phyloP scores from a whole-genome alignment of 257 asterid genomes.

The Lithospermum erythrorhizon region DNA sequence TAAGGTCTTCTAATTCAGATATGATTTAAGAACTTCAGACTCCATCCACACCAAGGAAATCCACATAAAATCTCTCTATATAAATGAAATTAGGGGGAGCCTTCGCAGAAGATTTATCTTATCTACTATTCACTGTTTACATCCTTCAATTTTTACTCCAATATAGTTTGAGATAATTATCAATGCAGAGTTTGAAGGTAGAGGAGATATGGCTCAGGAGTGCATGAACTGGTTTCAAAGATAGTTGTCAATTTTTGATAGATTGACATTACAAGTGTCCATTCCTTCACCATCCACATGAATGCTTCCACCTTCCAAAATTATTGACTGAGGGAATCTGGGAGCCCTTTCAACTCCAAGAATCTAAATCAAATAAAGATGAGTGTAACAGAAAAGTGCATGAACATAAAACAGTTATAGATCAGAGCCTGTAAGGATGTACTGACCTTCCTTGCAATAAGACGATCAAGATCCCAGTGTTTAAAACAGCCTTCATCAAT shows the following conservation, averaged over 20 bases:
- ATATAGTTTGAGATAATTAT: no score
- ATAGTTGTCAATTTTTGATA: neutral
- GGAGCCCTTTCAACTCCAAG: constrained; percentile 65
- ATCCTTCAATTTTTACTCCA: neutral
- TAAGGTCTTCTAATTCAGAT: constrained; percentile 4
- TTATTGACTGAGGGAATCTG: constrained; percentile 61
- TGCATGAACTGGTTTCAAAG: neutral
- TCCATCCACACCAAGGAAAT: neutral
- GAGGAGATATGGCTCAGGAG: neutral
- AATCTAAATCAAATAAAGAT: constrained; percentile 27
- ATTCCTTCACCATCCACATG: constrained; percentile 96
- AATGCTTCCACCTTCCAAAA: constrained; percentile 98
- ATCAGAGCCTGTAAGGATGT: constrained; percentile 11
- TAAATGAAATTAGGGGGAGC: no score
- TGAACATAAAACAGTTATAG: neutral
- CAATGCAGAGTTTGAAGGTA: neutral
- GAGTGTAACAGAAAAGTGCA: neutral
- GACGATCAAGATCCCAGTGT: constrained; percentile 78
- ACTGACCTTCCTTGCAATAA: constrained; percentile 72
- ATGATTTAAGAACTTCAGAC: neutral
- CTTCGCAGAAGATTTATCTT: no score
- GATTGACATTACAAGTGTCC: neutral
- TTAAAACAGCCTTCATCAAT: constrained; percentile 60
- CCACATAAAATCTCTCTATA: neutral
- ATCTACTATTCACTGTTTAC: neutral